Evolutionary conservation across 164 flowering plant genomes (phyloP), one percentile per base, ranked within the genome.

Genomic region (Vitis amurensis): DNA sequence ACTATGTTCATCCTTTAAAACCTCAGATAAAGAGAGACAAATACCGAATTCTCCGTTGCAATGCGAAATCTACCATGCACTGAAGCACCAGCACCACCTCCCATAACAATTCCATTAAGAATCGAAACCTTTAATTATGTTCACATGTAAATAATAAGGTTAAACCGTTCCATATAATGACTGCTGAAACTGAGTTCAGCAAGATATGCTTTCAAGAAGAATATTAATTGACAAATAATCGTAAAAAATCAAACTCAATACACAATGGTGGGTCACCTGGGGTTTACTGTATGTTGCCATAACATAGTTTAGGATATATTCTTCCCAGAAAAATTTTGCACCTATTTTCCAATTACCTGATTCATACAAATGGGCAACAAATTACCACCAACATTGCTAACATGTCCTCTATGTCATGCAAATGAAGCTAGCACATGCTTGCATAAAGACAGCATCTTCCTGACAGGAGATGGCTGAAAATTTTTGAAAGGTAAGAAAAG

Each of bases 71-170:
- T 84, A 57, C 99, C 99, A 78, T 93, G 97, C 31, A 91, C 73
- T 48, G 98, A 93, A 71, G 71, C 83, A 68, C 99, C 99, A 71
- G 89, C 91, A 9, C 97, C 98, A 63, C 99, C 95, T 60, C 99
- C 99, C 96, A 93, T 88, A 60, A 89, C 93, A 80, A 95, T 89
- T 58, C 99, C 98, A 84, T 93, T 78, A 59, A 95, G 89, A 75
- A 95, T 68, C 14, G 99, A 93, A 68, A 95, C 97, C 98, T 95
- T 73, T 64, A 77, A 69, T 56, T 8, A 73, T 56, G 62, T 72
- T 68, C 37, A 51, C 56, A 75, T 51, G 64, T 64, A 31, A 74
- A 51, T 8, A 56, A 51, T 55, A 59, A 69, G 62, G 44, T 37
- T 37, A 37, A 37, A 66, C 14, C 12, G n/a, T 5, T 60, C 44